Percentiles rank a stretch among this genome's conserved stretches.
Evolutionary conservation across 2,329 filamentous ascomycete species (phyloP).

Genomic region (Colletotrichum orchidophilum): DNA sequence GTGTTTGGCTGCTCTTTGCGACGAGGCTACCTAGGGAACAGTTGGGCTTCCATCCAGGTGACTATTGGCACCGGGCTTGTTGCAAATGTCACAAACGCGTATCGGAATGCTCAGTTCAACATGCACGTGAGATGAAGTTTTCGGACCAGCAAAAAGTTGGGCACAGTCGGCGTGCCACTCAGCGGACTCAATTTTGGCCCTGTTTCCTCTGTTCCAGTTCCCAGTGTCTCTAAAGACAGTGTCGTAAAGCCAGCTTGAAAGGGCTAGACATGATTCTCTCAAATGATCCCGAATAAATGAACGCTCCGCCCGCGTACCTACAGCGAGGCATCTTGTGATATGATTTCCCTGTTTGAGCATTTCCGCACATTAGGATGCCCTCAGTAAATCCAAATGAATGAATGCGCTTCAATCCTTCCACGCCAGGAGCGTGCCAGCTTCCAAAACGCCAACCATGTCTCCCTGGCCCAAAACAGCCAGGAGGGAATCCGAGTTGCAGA

Average conservation of each 20-base stretch:
- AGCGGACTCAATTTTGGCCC: constrained; percentile 3
- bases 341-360: neutral
- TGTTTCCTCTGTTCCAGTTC: neutral
- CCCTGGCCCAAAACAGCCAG: constrained; percentile 57
- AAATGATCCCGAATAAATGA: constrained; percentile 1
- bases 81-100: no score
- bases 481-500: constrained; percentile 52
- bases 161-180: neutral
- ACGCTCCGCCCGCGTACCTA: neutral
- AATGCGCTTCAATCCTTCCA: constrained; percentile 15
- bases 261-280: neutral
- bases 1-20: no score
- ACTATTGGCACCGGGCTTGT: no score
- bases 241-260: neutral
- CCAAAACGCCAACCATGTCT: constrained; percentile 59
- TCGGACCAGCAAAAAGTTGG: neutral
- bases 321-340: neutral
- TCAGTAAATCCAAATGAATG: neutral
- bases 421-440: constrained; percentile 52
- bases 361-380: neutral
- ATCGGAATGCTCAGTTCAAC: no score
- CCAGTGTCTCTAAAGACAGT: neutral
- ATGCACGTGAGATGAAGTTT: no score
- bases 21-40: no score
- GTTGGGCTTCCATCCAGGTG: neutral